Evolutionary conservation across 2,329 filamentous ascomycete genomes (phyloP).

Genomic region (Diplodia scrobiculata): DNA sequence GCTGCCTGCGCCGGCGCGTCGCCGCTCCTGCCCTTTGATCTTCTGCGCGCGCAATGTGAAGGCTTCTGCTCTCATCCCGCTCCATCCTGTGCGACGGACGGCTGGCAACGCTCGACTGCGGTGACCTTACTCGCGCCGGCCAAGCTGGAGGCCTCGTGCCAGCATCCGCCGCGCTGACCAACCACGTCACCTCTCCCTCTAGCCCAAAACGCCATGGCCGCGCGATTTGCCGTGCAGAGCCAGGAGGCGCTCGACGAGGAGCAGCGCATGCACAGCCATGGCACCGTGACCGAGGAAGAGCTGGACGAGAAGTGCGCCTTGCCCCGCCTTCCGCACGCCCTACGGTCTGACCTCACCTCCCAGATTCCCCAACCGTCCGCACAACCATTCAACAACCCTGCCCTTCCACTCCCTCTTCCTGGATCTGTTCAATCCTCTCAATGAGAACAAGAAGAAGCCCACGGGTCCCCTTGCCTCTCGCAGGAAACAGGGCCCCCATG

Average conservation of each 20-base stretch:
- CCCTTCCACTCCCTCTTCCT: slow-evolving; percentile 78
- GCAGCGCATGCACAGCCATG: slow-evolving; percentile 53
- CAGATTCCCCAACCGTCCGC: slow-evolving; percentile 79
- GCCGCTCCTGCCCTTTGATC: background rate
- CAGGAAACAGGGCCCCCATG: slow-evolving; percentile 62
- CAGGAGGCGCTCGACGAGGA: slow-evolving; percentile 52
- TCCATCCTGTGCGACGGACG: background rate
- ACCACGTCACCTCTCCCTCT: background rate
- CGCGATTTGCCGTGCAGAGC: slow-evolving; percentile 42
- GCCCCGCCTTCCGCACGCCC: background rate
- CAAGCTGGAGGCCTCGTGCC: slow-evolving; percentile 12
- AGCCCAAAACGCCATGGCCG: slow-evolving; percentile 7
- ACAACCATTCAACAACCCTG: slow-evolving; percentile 76
- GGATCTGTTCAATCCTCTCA: slow-evolving; percentile 77
- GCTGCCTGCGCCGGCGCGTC: slow-evolving; percentile 13
- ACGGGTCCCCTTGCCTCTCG: slow-evolving; percentile 57
- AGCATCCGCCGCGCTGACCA: slow-evolving; percentile 12
- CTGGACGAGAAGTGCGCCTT: slow-evolving; percentile 54
- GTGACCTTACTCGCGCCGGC: background rate
- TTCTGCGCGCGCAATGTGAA: slow-evolving; percentile 1
- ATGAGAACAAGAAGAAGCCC: slow-evolving; percentile 74
- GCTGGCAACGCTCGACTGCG: background rate
- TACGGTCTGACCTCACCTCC: background rate
- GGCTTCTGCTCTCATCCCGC: too few relatives aligned
- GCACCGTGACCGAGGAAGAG: slow-evolving; percentile 48